phyloP scores from a whole-genome alignment of 768 basidiomycete species.

The Chlorophyllum brunneum region DNA sequence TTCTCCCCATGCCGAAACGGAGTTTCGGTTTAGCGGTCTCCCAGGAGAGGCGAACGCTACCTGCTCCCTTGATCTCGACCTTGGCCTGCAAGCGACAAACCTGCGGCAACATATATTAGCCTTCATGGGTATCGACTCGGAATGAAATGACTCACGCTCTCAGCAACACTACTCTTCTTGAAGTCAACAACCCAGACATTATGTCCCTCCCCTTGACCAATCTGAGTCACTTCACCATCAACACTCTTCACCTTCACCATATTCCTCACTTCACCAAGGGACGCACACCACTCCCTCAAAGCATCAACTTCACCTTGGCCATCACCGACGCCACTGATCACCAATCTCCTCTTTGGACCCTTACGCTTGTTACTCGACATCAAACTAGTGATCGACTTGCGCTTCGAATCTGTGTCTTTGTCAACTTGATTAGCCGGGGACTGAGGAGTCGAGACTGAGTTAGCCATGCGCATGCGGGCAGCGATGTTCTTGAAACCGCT shows the following conservation, averaged over 20 bases:
- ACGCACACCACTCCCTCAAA: constrained; percentile 32
- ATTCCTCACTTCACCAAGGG: constrained; percentile 30
- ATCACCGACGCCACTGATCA: constrained; percentile 28
- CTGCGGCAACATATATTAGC: constrained; percentile 16
- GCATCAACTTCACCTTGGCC: constrained; percentile 25
- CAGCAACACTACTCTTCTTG: constrained; percentile 33
- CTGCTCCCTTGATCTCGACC: constrained; percentile 35
- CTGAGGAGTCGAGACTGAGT: constrained; percentile 3
- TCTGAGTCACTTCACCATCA: background rate
- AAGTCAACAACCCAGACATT: constrained; percentile 26
- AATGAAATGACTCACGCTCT: constrained; percentile 26
- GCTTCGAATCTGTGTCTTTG: constrained; percentile 4
- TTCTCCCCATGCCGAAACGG: constrained; percentile 4
- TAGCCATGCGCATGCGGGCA: constrained; percentile 19
- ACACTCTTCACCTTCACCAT: constrained; percentile 19
- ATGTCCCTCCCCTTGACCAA: background rate
- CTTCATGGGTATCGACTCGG: background rate
- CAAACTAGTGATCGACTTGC: constrained; percentile 8
- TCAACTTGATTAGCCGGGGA: background rate
- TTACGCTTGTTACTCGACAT: constrained; percentile 14
- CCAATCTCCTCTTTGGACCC: constrained; percentile 25
- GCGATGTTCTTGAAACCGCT: constrained; percentile 22
- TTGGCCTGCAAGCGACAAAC: constrained; percentile 36
- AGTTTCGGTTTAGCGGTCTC: constrained; percentile 19
- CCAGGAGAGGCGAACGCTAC: constrained; percentile 35